These are phyloP conservation scores for Wilhelminamyces savonicus DNA, from an alignment of 805 yeast species.

Conservation along the genomic window DNA sequence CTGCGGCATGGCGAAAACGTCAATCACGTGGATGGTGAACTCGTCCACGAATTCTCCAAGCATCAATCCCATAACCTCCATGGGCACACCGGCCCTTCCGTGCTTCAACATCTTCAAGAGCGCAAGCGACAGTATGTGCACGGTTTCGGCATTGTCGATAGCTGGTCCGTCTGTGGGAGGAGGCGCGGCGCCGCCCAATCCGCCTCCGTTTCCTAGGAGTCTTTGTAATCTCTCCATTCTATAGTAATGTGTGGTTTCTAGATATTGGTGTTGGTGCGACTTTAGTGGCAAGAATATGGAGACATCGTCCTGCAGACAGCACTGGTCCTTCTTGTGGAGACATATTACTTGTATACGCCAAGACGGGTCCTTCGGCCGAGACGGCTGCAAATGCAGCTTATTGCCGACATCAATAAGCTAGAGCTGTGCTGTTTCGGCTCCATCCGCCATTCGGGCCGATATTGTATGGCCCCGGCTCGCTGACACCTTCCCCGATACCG, in stretches of 20 bases:
- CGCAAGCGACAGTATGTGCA: slow-evolving; percentile 92
- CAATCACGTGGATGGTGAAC: slow-evolving; percentile 93
- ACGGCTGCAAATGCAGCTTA: too few species aligned
- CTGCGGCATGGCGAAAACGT: slow-evolving; percentile 99
- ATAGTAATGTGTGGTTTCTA: too few species aligned
- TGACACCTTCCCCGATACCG: too few species aligned
- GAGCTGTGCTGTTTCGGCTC: too few species aligned
- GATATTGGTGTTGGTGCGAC: neutral
- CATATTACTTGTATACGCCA: too few species aligned
- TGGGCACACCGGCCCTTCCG: slow-evolving; percentile 85
- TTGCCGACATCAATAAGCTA: too few species aligned
- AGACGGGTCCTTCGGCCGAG: too few species aligned
- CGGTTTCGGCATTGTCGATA: slow-evolving; percentile 93
- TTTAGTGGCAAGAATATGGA: too few species aligned
- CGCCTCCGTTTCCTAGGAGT: slow-evolving; percentile 40
- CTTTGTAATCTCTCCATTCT: slow-evolving; percentile 48
- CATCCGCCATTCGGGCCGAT: too few species aligned
- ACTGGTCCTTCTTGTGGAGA: too few species aligned
- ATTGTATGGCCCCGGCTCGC: too few species aligned
- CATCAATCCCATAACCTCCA: slow-evolving; percentile 94
- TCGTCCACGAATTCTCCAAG: slow-evolving; percentile 97
- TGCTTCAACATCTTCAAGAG: slow-evolving; percentile 94
- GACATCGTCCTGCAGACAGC: too few species aligned
- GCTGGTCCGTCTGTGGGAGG: slow-evolving; percentile 64
- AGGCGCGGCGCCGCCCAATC: slow-evolving; percentile 36